These are phyloP conservation scores for Catunica adiposa DNA, from an alignment of 2,329 filamentous ascomycete genomes.

Conservation along the genomic window DNA sequence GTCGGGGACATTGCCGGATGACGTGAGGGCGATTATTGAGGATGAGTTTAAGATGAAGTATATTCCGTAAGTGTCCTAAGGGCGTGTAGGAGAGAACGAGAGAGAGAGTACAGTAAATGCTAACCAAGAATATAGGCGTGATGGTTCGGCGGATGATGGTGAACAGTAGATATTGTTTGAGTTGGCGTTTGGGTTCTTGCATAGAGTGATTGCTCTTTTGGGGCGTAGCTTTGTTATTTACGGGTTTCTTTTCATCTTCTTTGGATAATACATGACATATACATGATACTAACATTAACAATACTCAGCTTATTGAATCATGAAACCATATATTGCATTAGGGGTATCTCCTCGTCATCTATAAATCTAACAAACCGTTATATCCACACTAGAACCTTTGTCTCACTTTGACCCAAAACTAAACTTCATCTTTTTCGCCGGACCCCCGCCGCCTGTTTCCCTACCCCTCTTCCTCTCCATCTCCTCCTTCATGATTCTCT, in stretches of 20 bases:
- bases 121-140: constrained; percentile 26
- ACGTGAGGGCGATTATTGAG: constrained; percentile 42
- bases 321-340: not conserved
- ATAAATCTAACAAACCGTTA: not conserved
- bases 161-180: constrained; percentile 21
- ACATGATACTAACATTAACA: not conserved
- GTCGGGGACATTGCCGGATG: constrained; percentile 58
- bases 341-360: not conserved
- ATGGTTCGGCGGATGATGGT: constrained; percentile 38
- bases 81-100: not conserved
- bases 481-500: constrained; percentile 78
- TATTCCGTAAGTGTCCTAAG: constrained; percentile 44
- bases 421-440: constrained; percentile 28
- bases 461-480: constrained; percentile 51
- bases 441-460: constrained; percentile 28
- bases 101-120: not conserved
- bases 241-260: not conserved
- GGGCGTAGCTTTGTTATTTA: not conserved
- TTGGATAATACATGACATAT: too few relatives aligned
- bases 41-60: constrained; percentile 48
- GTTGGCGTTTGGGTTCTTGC: not conserved
- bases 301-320: not conserved
- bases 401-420: constrained; percentile 10
- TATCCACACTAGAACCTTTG: not conserved
- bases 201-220: not conserved